Base-by-base conservation (phyloP, 306 rosid genomes). In the Prinsepia uniflora region DNA sequence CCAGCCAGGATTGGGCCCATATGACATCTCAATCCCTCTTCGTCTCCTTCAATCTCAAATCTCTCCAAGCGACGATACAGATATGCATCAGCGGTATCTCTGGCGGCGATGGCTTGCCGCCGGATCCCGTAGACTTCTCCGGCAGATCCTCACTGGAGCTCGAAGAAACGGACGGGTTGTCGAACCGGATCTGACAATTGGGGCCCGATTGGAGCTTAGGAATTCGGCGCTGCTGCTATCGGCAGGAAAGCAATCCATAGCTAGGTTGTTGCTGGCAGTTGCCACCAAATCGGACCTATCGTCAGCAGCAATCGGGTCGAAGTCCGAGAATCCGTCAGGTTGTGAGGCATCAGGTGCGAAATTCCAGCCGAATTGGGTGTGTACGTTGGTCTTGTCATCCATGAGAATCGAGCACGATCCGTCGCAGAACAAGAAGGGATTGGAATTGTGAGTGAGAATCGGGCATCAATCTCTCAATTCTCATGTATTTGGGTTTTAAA, bases 71-170 rank as follows among this genome's bases (percentile, higher is more conserved):
- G n/a, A n/a, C n/a, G n/a, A n/a, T n/a, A n/a, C n/a, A n/a, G n/a
- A n/a, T n/a, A n/a, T n/a, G n/a, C n/a, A n/a, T n/a, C n/a, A n/a
- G n/a, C 98, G 89, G 86, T 73, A 62, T 89, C 84, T 90, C 86
- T 47, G 88, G 78, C 59, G 72, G 77, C 59, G 72, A 75, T 72
- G 72, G 89, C 67, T 87, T 88, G 46, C 75, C 90, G 5, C 85
- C 92, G 70, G 92, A 89, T 72, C 77, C 84, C 19, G 90, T 74
- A 9, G 90, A 83, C 74, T 79, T 85, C 79, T 94, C 98, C 24
- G 86, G 81, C 57, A n/a, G 95, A 73, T 94, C 97, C 52, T 89
- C 98, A 70, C 91, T 94, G 61, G 98, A 87, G 80, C 89, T 87
- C 9, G 97, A 87, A 11, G 98, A 90, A 10, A 80, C 66, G 6